Evolutionary conservation across 2,329 filamentous ascomycete genomes (phyloP).

Genomic region (Beauveria sp.): DNA sequence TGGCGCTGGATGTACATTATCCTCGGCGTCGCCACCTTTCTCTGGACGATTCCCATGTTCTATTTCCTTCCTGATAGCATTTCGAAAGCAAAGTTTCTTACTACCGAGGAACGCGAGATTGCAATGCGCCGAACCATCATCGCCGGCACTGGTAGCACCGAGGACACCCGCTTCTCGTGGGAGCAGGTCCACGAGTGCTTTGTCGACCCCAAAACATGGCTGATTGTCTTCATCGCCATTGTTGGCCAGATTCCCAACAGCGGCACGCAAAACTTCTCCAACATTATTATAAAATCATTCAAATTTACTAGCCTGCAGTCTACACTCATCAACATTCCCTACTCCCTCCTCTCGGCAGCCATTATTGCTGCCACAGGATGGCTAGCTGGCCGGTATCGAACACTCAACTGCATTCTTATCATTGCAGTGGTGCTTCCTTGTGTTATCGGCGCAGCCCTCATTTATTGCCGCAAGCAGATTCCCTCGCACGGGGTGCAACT

Average conservation of each 20-base stretch:
- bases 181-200: conserved; percentile 47
- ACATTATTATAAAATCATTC: conserved; percentile 48
- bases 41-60: conserved; percentile 43
- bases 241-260: conserved; percentile 54
- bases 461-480: conserved; percentile 38
- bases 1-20: conserved; percentile 55
- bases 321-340: conserved; percentile 51
- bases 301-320: conserved; percentile 47
- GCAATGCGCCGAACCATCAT: conserved; percentile 39
- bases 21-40: conserved; percentile 41
- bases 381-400: conserved; percentile 43
- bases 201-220: conserved; percentile 52
- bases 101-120: conserved; percentile 40
- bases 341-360: conserved; percentile 42
- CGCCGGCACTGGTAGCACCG: conserved; percentile 44
- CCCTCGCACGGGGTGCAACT: conserved; percentile 37
- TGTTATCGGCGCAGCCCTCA: conserved; percentile 44
- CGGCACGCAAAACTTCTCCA: conserved; percentile 52
- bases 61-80: conserved; percentile 45
- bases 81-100: conserved; percentile 50
- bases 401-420: conserved; percentile 44
- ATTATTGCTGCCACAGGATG: conserved; percentile 43
- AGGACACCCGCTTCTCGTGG: conserved; percentile 40
- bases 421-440: conserved; percentile 41
- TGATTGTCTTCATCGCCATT: conserved; percentile 46